Percentiles rank a stretch among this genome's conserved stretches.
These are phyloP conservation scores for Ambrosiella beaveri DNA, from an alignment of 2,329 filamentous ascomycete species.

Conservation along the genomic window DNA sequence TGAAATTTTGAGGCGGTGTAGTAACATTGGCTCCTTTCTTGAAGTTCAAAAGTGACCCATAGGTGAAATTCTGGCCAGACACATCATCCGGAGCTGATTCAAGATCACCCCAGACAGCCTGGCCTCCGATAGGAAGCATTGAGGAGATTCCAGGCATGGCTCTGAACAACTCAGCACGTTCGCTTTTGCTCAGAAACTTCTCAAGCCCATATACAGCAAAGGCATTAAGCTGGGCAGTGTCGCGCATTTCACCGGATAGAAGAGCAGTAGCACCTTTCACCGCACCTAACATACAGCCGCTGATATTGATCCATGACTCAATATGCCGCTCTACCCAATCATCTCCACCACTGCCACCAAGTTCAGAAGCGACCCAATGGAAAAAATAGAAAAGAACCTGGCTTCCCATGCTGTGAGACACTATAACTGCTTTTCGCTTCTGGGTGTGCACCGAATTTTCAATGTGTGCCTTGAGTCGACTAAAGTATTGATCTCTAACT, in stretches of 20 bases:
- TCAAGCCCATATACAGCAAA: constrained; percentile 95
- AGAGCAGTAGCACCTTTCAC: constrained; percentile 81
- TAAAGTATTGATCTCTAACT: constrained; percentile 82
- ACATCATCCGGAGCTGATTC: constrained; percentile 78
- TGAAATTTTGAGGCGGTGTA: constrained; percentile 56
- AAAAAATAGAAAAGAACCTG: constrained; percentile 81
- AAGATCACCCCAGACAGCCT: constrained; percentile 84
- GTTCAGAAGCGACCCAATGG: constrained; percentile 60
- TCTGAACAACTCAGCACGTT: constrained; percentile 83
- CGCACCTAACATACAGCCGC: constrained; percentile 91
- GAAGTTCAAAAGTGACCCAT: constrained; percentile 75
- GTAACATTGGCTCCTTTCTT: constrained; percentile 46
- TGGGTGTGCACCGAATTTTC: constrained; percentile 62
- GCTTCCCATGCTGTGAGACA: constrained; percentile 95
- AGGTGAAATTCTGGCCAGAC: constrained; percentile 55
- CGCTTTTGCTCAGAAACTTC: constrained; percentile 80
- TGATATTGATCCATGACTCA: constrained; percentile 96
- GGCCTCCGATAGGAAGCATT: constrained; percentile 89
- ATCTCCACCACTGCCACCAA: constrained; percentile 64
- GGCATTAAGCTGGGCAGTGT: constrained; percentile 88
- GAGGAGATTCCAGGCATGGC: constrained; percentile 93
- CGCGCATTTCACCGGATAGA: constrained; percentile 92
- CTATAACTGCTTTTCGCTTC: constrained; percentile 63
- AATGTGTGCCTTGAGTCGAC: constrained; percentile 73
- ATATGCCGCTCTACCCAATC: constrained; percentile 82